phyloP scores from a whole-genome alignment of 2,329 filamentous ascomycete genomes.

The Colletotrichum tamarilloi region DNA sequence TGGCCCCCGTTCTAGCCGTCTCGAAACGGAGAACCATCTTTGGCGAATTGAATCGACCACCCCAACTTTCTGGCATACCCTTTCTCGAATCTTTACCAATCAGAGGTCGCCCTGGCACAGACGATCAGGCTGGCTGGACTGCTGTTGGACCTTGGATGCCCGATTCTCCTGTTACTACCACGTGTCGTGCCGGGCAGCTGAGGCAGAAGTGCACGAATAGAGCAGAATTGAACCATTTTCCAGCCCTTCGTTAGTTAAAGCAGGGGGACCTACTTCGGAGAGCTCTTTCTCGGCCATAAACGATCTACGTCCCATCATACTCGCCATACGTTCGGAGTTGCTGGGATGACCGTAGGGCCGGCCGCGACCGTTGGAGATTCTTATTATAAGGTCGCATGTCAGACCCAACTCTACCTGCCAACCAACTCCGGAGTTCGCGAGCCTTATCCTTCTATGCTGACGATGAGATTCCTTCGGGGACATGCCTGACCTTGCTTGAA shows the following conservation, averaged over 20 bases:
- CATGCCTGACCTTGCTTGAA: conserved; percentile 25
- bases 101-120: neutral
- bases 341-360: neutral
- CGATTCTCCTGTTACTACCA: neutral
- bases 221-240: neutral
- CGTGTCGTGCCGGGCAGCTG: neutral
- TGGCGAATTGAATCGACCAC: neutral
- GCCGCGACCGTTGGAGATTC: neutral
- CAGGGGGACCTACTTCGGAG: neutral
- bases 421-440: neutral
- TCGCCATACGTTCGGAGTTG: neutral
- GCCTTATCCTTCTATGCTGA: neutral
- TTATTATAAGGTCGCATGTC: neutral
- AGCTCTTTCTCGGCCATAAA: neutral
- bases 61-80: neutral
- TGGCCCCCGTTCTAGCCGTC: neutral
- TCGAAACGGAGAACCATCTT: neutral
- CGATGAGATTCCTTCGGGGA: neutral
- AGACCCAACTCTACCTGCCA: neutral
- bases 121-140: neutral
- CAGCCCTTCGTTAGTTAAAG: neutral
- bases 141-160: neutral
- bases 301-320: neutral
- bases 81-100: neutral
- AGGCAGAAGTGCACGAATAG: neutral